Percentiles rank a stretch among this genome's conserved stretches.
Evolutionary conservation across 768 basidiomycete genomes (phyloP).

Genomic region (Boletus bicolor): DNA sequence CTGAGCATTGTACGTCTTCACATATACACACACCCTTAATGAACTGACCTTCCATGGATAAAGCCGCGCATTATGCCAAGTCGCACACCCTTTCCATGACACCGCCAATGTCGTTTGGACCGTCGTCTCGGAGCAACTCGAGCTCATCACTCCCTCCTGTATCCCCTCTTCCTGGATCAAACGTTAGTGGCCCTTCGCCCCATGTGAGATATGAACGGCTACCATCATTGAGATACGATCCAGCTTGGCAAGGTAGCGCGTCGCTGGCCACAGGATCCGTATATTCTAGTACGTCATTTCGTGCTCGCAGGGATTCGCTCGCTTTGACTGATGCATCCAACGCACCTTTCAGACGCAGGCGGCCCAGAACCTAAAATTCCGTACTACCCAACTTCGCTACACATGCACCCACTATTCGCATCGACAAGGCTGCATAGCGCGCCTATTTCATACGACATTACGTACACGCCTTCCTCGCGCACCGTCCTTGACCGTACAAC

Average conservation of each 20-base stretch:
- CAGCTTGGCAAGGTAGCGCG: constrained; percentile 44
- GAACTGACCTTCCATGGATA: not conserved
- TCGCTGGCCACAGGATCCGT: constrained; percentile 37
- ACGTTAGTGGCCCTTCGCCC: constrained; percentile 39
- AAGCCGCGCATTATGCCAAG: constrained; percentile 32
- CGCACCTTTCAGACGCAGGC: too few relatives aligned
- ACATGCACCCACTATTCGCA: too few relatives aligned
- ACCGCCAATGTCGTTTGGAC: constrained; percentile 32
- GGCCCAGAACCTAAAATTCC: too few relatives aligned
- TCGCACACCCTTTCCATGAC: constrained; percentile 29
- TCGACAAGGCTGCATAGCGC: too few relatives aligned
- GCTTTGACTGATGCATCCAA: too few relatives aligned
- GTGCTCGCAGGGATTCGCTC: not conserved
- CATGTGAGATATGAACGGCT: constrained; percentile 39
- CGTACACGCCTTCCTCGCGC: too few relatives aligned
- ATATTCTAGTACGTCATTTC: constrained; percentile 38
- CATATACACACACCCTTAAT: not conserved
- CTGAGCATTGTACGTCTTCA: constrained; percentile 43
- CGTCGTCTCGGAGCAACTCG: constrained; percentile 51
- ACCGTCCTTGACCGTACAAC: too few relatives aligned
- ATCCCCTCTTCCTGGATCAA: constrained; percentile 23
- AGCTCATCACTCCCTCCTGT: constrained; percentile 44
- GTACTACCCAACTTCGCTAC: too few relatives aligned
- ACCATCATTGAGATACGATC: constrained; percentile 46
- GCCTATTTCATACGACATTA: too few relatives aligned